A percentile compares a stretch with the other conserved stretches of the same genome.
These are phyloP conservation scores for Digitaria exilis DNA, from an alignment of 202 grass and related monocot species.

Conservation along the genomic window DNA sequence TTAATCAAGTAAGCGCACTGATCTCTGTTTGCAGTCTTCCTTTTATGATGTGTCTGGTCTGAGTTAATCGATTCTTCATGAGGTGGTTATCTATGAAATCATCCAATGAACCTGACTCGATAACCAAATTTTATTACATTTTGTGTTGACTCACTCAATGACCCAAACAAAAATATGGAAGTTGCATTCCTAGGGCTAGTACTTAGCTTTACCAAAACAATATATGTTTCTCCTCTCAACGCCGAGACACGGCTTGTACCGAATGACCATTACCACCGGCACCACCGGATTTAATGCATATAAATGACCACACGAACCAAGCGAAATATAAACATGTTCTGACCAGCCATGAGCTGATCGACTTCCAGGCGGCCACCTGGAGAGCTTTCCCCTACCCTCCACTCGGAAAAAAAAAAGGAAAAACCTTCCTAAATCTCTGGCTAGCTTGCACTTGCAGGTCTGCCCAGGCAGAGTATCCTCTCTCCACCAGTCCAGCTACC, in stretches of 20 bases:
- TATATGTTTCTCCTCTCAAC: neutral
- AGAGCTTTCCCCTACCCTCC: conserved; percentile 3
- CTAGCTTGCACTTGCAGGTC: neutral
- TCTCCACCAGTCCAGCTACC: neutral
- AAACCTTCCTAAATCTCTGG: too few species aligned
- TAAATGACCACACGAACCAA: conserved; percentile 28
- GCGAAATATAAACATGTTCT: neutral
- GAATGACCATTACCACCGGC: conserved; percentile 6
- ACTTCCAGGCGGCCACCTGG: neutral
- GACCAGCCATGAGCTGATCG: neutral
- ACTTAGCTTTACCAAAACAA: too few species aligned
- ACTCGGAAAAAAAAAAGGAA: neutral
- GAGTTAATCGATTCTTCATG: neutral
- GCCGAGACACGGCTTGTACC: neutral
- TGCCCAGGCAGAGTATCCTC: neutral
- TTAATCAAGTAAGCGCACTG: neutral
- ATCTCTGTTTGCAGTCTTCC: neutral
- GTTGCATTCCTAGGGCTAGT: too few species aligned
- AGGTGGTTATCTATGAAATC: neutral
- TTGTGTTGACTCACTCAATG: too few species aligned
- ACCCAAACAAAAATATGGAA: too few species aligned
- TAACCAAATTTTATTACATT: neutral
- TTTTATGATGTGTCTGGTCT: neutral
- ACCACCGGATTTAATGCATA: conserved; percentile 25
- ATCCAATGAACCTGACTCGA: neutral